These are phyloP conservation scores for Pogostemon cablin DNA, from an alignment of 257 asterid genomes.

Conservation along the genomic window DNA sequence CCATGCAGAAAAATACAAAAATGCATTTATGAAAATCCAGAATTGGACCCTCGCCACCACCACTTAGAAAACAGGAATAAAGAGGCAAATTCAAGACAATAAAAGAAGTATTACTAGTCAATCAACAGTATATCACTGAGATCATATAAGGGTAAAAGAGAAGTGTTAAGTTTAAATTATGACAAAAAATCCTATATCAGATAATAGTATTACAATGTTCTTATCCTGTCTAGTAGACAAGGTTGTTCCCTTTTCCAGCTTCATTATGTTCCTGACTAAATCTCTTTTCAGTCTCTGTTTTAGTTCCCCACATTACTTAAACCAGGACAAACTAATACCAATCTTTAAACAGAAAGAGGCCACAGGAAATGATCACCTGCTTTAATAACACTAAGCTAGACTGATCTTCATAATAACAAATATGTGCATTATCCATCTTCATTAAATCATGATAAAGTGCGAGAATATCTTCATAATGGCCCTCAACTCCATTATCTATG, in stretches of 20 bases:
- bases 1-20: constrained; percentile 5
- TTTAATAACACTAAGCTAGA: constrained; percentile 68
- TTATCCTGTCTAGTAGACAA: constrained; percentile 3
- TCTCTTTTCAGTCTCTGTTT: constrained; percentile 5
- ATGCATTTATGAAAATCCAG: constrained; percentile 7
- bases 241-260: neutral
- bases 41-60: neutral
- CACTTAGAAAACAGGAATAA: neutral
- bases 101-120: neutral
- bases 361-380: constrained; percentile 56
- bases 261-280: neutral
- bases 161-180: neutral
- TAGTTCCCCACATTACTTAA: neutral
- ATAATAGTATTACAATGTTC: neutral
- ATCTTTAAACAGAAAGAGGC: constrained; percentile 8
- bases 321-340: neutral
- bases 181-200: neutral
- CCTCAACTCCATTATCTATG: constrained; percentile 35
- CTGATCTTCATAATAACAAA: constrained; percentile 74
- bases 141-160: neutral
- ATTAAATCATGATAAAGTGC: constrained; percentile 67
- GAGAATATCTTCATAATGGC: constrained; percentile 69
- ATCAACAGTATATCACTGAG: neutral
- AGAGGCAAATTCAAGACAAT: neutral
- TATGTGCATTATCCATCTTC: constrained; percentile 78